These are phyloP conservation scores for Fusarium sp. DNA, from an alignment of 2,329 filamentous ascomycete genomes.

Conservation along the genomic window DNA sequence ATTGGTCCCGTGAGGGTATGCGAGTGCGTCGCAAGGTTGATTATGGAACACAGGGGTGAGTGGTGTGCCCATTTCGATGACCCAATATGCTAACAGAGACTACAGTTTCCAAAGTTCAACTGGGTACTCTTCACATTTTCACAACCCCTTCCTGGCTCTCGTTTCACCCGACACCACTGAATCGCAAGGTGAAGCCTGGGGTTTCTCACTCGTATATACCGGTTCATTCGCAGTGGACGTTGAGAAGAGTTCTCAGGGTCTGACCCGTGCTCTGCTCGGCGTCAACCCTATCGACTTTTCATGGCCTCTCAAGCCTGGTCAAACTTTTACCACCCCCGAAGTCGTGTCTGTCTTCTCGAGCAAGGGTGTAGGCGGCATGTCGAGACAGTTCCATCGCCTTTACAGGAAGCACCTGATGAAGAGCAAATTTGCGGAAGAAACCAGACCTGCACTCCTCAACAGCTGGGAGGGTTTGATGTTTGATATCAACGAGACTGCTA, in stretches of 20 bases:
- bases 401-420: constrained; percentile 71
- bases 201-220: constrained; percentile 73
- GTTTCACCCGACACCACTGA: constrained; percentile 69
- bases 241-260: constrained; percentile 71
- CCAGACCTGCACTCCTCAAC: constrained; percentile 69
- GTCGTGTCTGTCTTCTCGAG: constrained; percentile 71
- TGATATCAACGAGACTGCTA: constrained; percentile 66
- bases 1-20: constrained; percentile 71
- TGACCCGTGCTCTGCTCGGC: constrained; percentile 70
- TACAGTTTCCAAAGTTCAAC: constrained; percentile 68
- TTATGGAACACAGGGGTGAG: constrained; percentile 66
- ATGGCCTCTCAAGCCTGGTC: constrained; percentile 66
- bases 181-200: constrained; percentile 70
- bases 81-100: not conserved
- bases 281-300: constrained; percentile 71
- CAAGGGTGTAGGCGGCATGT: constrained; percentile 70
- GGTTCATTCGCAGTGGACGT: constrained; percentile 71
- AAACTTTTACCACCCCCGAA: constrained; percentile 71
- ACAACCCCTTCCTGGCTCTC: constrained; percentile 73
- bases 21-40: constrained; percentile 66
- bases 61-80: accelerated
- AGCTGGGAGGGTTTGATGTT: constrained; percentile 74
- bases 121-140: constrained; percentile 72
- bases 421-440: constrained; percentile 64
- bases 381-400: constrained; percentile 70